phyloP scores from a whole-genome alignment of 108 stramenopile genomes.

The Nitzschia inconspicua region DNA sequence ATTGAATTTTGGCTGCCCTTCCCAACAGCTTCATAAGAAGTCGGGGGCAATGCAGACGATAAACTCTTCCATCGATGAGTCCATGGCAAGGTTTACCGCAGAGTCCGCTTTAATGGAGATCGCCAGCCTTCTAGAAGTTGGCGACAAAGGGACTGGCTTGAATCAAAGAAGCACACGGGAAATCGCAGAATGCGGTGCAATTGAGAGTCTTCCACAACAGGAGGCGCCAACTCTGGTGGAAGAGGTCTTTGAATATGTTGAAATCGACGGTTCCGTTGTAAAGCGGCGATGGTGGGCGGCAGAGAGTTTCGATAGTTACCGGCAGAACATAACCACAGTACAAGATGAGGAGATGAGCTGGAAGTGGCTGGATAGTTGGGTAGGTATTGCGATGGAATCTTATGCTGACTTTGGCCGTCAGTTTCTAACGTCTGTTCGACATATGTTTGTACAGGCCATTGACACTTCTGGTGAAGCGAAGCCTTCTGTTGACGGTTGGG shows the following conservation, averaged over 20 bases:
- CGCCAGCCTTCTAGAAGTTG: slow-evolving; percentile 59
- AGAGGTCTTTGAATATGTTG: slow-evolving; percentile 71
- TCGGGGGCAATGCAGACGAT: background rate
- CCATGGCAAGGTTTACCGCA: slow-evolving; percentile 40
- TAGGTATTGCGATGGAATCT: slow-evolving; percentile 26
- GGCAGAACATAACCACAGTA: slow-evolving; percentile 24
- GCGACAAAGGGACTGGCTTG: slow-evolving; percentile 45
- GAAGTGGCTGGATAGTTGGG: slow-evolving; percentile 57
- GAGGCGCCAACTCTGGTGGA: slow-evolving; percentile 32
- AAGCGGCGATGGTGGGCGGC: slow-evolving; percentile 69
- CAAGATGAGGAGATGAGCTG: slow-evolving; percentile 22
- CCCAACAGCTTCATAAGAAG: slow-evolving; percentile 29
- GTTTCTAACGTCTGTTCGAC: background rate
- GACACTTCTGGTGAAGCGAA: slow-evolving; percentile 46
- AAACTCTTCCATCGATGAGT: slow-evolving; percentile 15
- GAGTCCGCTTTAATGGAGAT: slow-evolving; percentile 73
- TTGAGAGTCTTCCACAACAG: slow-evolving; percentile 48
- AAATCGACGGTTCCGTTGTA: slow-evolving; percentile 39
- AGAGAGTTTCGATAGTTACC: slow-evolving; percentile 37
- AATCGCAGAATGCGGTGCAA: slow-evolving; percentile 24
- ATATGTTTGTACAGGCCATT: slow-evolving; percentile 27
- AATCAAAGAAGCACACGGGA: slow-evolving; percentile 17
- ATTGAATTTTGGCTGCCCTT: slow-evolving; percentile 56
- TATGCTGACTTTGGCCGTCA: background rate
- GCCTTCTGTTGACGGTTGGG: slow-evolving; percentile 54